Base-by-base conservation (phyloP, 1,284 basidiomycete species). In the Erythrobasidium hasegawianum region DNA sequence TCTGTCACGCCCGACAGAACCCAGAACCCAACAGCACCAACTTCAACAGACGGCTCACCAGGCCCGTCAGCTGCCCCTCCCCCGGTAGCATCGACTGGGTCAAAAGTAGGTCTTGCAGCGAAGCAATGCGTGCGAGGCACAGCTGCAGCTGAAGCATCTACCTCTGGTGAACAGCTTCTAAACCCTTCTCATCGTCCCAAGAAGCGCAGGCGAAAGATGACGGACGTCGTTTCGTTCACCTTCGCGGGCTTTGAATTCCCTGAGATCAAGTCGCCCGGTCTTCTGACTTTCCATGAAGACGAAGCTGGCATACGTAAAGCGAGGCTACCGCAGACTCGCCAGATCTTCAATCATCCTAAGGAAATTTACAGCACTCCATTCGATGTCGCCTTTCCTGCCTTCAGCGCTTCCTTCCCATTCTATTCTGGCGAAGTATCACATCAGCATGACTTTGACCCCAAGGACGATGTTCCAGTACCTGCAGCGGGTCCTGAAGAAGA, bases 121-220 rank as follows among this genome's bases (percentile, higher is more conserved):
- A 8, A 5, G 16, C 16, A 24, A n/a, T 5, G 43, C 8, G 4
- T 7, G 16, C n/a, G 7, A 47, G 43, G 16, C 5, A 47, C 14
- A 8, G 8, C n/a, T 33, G 33, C 11, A 33, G 33, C 33, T 33
- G 11, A 33, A 5, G 33, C 33, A 11, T 33, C 33, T 11, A 33
- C 33, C 16, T 24, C 7, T n/a, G 43, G 5, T 24, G 16, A 5
- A 47, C 8, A 47, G 43, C 7, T 24, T 24, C 4, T 7, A 14
- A 47, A 47, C 7, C 16, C 4, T 5, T 5, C 43, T 24, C 43
- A 14, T 18, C 43, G 43, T n/a, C 43, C n/a, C 43, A 47, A 16
- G 43, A 47, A 47, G 43, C 43, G 43, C 43, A 47, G 22, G 16
- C 43, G 43, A n/a, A 47, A 47, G 43, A 47, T 47, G 43, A 47